Evolutionary conservation across 2,329 filamentous ascomycete species (phyloP).

Genomic region (Ophiobolus disseminans): DNA sequence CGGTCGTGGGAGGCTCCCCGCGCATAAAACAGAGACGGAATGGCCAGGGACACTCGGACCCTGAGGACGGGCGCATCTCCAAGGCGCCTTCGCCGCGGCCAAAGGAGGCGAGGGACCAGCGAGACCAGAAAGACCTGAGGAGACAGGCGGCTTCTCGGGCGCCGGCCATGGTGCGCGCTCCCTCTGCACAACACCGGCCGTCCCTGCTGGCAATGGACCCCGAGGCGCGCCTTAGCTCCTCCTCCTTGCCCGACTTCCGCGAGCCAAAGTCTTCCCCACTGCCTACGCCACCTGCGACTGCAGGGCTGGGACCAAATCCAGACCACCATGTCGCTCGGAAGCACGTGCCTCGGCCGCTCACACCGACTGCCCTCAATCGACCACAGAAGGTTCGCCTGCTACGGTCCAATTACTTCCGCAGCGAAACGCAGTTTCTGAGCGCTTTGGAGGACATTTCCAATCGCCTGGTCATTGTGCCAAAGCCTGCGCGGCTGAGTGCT

Average conservation of each 20-base stretch:
- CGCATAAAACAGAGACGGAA: constrained; percentile 53
- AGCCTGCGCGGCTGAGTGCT: constrained; percentile 80
- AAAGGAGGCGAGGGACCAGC: constrained; percentile 31
- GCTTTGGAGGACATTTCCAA: constrained; percentile 86
- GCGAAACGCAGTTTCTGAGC: constrained; percentile 79
- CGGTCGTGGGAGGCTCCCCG: constrained; percentile 61
- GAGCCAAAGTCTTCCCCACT: constrained; percentile 57
- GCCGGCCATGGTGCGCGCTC: constrained; percentile 22
- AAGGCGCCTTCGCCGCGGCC: constrained; percentile 49
- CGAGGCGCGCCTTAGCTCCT: constrained; percentile 71
- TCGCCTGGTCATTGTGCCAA: constrained; percentile 81
- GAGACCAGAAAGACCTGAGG: constrained; percentile 38
- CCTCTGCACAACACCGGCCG: constrained; percentile 49
- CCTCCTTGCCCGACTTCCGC: constrained; percentile 69
- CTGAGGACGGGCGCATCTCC: constrained; percentile 42
- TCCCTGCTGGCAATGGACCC: constrained; percentile 62
- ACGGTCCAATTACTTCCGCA: constrained; percentile 82
- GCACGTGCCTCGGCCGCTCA: constrained; percentile 61
- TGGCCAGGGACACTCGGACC: constrained; percentile 44
- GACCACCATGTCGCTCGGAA: constrained; percentile 51
- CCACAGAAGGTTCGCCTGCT: constrained; percentile 75
- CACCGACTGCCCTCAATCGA: constrained; percentile 67
- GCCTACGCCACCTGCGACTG: constrained; percentile 50
- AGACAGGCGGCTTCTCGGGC: constrained; percentile 38
- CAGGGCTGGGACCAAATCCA: constrained; percentile 48